phyloP scores from a whole-genome alignment of 2,329 filamentous ascomycete species.

The Zymoseptoria ardabiliae region DNA sequence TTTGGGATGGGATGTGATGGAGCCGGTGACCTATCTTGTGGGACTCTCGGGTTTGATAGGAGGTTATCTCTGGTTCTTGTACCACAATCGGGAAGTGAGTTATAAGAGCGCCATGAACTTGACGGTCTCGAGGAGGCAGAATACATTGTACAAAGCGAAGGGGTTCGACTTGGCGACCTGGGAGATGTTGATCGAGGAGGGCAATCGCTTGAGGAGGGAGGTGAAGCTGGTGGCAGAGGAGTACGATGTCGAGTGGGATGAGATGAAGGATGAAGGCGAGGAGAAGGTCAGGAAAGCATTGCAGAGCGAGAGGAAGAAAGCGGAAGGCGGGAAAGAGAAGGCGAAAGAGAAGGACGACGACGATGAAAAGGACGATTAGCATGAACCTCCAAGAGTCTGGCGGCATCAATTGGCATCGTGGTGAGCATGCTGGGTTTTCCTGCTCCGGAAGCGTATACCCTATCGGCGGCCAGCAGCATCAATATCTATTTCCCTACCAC shows the following conservation, averaged over 20 bases:
- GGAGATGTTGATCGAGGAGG: conserved; percentile 73
- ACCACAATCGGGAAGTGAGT: conserved; percentile 77
- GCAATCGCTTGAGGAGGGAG: conserved; percentile 67
- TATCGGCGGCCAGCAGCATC: neutral
- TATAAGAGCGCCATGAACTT: conserved; percentile 83
- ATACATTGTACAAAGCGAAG: conserved; percentile 63
- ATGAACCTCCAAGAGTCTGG: neutral
- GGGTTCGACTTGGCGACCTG: conserved; percentile 71
- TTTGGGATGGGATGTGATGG: conserved; percentile 83
- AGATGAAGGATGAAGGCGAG: conserved; percentile 26
- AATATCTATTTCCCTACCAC: neutral
- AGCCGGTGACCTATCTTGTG: conserved; percentile 82
- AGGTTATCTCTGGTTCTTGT: conserved; percentile 89
- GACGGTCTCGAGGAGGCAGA: conserved; percentile 72
- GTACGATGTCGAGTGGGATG: conserved; percentile 74
- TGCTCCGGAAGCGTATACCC: neutral
- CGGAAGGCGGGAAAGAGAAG: conserved; percentile 14
- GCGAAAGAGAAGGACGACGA: conserved; percentile 39
- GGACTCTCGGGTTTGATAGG: conserved; percentile 80
- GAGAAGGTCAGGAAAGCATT: conserved; percentile 26
- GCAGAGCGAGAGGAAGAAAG: conserved; percentile 50
- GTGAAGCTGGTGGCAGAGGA: conserved; percentile 74
- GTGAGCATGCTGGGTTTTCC: neutral
- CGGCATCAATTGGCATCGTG: neutral
- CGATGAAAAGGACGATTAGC: conserved; percentile 47